Base-by-base conservation (phyloP, 2,329 filamentous ascomycete species). In the Exophiala alcalophila region DNA sequence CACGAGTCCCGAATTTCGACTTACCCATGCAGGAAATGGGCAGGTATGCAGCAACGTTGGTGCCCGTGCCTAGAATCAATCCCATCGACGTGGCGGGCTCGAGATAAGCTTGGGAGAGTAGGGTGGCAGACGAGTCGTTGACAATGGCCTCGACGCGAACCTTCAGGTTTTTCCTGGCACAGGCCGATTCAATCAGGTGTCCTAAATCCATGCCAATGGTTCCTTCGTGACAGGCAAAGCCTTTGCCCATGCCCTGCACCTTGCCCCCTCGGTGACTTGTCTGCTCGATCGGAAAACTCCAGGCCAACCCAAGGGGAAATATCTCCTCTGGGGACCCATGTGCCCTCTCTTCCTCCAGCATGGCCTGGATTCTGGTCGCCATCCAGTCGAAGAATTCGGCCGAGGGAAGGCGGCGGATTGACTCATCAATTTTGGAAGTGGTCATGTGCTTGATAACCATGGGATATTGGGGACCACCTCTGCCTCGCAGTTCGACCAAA, bases 201-300 rank as follows among this genome's bases (percentile, higher is more conserved):
- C 74, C 74, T 24, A 83, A 63, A 58, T 83, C 79, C 52, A 76
- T 68, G 20, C 78, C 78, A 26, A 78, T 65, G 3, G 78, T 72
- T 18, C 74, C 77, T 48, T 78, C 69, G 11, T 76, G 78, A 31
- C 77, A 80, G 39, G 68, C 65, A 57, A 83, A 83, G 1, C 79
- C 79, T 59, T 83, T 83, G 47, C 80, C 80, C 80, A 83, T 83
- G 11, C 70, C 69, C 38, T 80, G 67, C 14, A 83, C 63, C 30
- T 70, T 71, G 5, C 77, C 80, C 32, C 69, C 75, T 39, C 72
- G 69, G 41, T 71, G 69, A 9, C 77, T 81, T 4, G 78, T 83
- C 63, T 82, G 78, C 61, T 81, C 75, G 40, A 83, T 71, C 0
- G 80, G 80, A 59, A 83, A 83, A 3, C 79, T 81, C 80, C 80